Percentiles rank a stretch among this genome's conserved stretches.
Conservation (phyloP, 345 rosid genomes). For the Eutrema japonicum region DNA sequence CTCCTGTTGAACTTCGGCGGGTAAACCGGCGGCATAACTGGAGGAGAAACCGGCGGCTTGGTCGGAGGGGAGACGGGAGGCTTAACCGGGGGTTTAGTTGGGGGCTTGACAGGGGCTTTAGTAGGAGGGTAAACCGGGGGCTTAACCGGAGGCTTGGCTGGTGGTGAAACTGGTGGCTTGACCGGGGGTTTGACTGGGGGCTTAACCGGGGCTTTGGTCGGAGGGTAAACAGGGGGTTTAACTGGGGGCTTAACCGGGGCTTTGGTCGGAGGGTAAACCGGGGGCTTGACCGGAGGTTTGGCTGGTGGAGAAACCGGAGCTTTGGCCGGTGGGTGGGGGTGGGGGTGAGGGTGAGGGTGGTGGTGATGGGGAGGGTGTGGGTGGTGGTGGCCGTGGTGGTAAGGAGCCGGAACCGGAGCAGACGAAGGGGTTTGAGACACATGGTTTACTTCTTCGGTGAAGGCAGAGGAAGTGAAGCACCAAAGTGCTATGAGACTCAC, state of each 20-base stretch:
- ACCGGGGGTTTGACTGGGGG: conserved; percentile 43
- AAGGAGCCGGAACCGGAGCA: conserved; percentile 48
- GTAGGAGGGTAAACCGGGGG: conserved; percentile 43
- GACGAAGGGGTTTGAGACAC: conserved; percentile 37
- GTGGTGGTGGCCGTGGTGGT: conserved; percentile 50
- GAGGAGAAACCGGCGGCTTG: conserved; percentile 51
- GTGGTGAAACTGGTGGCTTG: conserved; percentile 43
- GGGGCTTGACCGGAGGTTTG: conserved; percentile 45
- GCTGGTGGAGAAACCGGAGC: conserved; percentile 42
- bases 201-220: conserved; percentile 33
- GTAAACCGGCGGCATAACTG: conserved; percentile 45
- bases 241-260: conserved; percentile 40
- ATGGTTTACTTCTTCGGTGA: conserved; percentile 43
- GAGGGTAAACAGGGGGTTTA: conserved; percentile 26
- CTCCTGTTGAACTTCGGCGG: conserved; percentile 53
- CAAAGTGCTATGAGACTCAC: conserved; percentile 47
- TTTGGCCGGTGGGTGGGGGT: conserved; percentile 26
- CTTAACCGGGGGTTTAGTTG: conserved; percentile 41
- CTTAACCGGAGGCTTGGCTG: conserved; percentile 44
- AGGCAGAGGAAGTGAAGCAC: conserved; percentile 50
- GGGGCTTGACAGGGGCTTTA: conserved; percentile 38
- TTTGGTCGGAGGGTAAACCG: conserved; percentile 42
- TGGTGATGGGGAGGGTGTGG: conserved; percentile 45
- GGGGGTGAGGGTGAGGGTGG: conserved; percentile 46
- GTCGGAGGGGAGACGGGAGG: conserved; percentile 42